Evolutionary conservation across 2,329 filamentous ascomycete genomes (phyloP), one percentile per base, ranked within the genome.

Genomic region (Orbilia javanica): DNA sequence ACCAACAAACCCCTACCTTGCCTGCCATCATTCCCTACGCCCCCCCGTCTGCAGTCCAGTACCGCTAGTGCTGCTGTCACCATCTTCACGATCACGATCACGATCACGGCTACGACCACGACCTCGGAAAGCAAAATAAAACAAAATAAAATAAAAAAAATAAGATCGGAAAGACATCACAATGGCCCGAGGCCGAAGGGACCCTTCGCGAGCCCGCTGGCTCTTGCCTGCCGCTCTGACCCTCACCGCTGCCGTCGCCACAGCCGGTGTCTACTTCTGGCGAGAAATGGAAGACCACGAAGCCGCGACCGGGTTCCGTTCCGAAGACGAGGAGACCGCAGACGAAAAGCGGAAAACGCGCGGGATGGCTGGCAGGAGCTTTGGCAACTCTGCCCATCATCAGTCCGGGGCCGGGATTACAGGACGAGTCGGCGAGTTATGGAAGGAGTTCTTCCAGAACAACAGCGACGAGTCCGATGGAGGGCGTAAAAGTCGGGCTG

Each of bases 241-340:
- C 25, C 68, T 79, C 20, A 79, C 75, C 42, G 75, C 75, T 15
- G 75, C 75, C 22, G 75, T 79, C 50, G 75, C 75, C 44, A 79
- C 75, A n/a, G 75, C 75, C 18, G 73, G 73, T 22, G 75, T 79
- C 48, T 79, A 79, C 46, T 79, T 79, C 27, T 79, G 75, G 75
- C 64, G 60, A 31, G 75, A 79, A 55, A 79, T 79, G 75, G 75
- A 79, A 52, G 75, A 79, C 68, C 63, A 79, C 8, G 75, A 79
- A 48, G 75, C 75, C 25, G 22, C 75, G 20, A 71, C 75, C 46
- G 75, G 75, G 27, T 79, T 79, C 63, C 75, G 75, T 15, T 79
- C 75, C 63, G 75, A 79, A 36, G 75, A 79, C 63, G 75, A 79
- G 57, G 75, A 79, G 31, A 77, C 73, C 50, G 73, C 73, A 22